phyloP scores from a whole-genome alignment of 306 rosid genomes.

The Vigna reflexopilosa region DNA sequence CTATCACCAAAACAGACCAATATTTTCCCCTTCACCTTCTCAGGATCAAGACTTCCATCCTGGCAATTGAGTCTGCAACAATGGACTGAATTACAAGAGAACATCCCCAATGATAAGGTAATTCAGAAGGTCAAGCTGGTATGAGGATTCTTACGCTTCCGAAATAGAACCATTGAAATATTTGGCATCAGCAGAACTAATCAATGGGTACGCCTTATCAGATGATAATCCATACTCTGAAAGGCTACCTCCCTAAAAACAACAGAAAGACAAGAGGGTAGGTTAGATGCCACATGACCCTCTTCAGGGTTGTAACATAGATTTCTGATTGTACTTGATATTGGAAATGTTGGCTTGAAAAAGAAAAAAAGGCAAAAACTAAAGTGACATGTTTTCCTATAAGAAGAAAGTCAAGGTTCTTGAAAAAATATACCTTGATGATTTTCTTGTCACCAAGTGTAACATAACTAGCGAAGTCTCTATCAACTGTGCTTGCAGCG shows the following conservation, averaged over 20 bases:
- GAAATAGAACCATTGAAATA: background rate
- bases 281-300: too few species aligned
- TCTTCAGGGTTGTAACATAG: background rate
- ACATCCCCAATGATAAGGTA: background rate
- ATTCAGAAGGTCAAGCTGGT: background rate
- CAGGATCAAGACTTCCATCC: conserved; percentile 54
- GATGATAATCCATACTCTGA: conserved; percentile 47
- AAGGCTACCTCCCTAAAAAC: conserved; percentile 67
- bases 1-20: conserved; percentile 56
- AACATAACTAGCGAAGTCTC: conserved; percentile 51
- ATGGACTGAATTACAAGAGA: background rate
- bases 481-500: conserved; percentile 75
- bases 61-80: conserved; percentile 51
- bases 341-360: background rate
- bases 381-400: background rate
- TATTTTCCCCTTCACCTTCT: conserved; percentile 67
- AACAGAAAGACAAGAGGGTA: background rate
- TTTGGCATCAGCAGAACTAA: conserved; percentile 50
- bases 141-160: conserved; percentile 52
- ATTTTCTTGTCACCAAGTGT: conserved; percentile 59
- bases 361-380: background rate
- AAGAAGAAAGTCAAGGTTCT: background rate
- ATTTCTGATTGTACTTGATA: background rate
- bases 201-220: conserved; percentile 56
- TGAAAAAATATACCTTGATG: conserved; percentile 40